Conservation (phyloP, 805 yeast genomes). For the Kodamaea kakaduensis region DNA sequence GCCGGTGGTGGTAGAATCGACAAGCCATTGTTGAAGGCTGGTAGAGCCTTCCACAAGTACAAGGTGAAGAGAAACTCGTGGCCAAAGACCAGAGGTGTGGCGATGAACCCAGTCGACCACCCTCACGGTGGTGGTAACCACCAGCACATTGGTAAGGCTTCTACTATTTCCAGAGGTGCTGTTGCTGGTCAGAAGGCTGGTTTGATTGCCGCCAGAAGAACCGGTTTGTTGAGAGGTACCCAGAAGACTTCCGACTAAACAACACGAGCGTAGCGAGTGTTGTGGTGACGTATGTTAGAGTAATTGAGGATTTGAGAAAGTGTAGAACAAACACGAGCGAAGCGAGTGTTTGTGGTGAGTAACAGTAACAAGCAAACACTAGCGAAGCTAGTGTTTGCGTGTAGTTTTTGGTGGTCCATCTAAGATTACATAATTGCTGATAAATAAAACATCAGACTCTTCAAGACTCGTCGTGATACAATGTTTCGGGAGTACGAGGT, state of each 20-base stretch:
- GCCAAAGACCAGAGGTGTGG: conserved; percentile 99
- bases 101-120: conserved; percentile 99
- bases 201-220: conserved; percentile 99
- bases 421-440: too few species aligned
- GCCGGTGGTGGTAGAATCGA: conserved; percentile 99
- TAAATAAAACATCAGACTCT: too few species aligned
- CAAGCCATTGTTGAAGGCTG: conserved; percentile 99
- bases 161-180: conserved; percentile 98
- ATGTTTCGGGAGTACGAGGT: too few species aligned
- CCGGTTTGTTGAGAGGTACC: conserved; percentile 99
- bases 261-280: conserved; percentile 4
- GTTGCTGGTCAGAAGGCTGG: conserved; percentile 99
- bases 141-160: conserved; percentile 99
- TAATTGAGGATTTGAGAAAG: too few species aligned
- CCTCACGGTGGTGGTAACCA: conserved; percentile 99
- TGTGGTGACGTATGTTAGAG: conserved; percentile 1
- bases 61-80: conserved; percentile 99
- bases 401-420: too few species aligned
- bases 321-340: not conserved
- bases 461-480: too few species aligned
- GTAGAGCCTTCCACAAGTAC: conserved; percentile 99
- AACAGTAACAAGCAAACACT: too few species aligned
- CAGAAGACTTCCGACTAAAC: conserved; percentile 63
- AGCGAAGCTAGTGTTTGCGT: too few species aligned
- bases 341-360: not conserved